Evolutionary conservation across 2,329 filamentous ascomycete species (phyloP).

Genomic region (Calonectria montana): DNA sequence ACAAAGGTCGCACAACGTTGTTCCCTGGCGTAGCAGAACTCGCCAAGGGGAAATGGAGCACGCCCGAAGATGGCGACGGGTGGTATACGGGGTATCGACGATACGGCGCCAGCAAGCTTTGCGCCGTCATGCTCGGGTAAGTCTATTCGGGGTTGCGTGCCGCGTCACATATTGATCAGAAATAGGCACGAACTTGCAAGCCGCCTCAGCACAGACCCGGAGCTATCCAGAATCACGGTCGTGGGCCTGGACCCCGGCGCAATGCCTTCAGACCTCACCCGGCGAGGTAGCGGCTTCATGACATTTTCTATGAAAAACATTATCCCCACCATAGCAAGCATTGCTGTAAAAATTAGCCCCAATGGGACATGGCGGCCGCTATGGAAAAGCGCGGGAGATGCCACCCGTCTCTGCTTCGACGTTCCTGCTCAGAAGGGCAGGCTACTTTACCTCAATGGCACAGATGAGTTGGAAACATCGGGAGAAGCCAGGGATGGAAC

Average conservation of each 20-base stretch:
- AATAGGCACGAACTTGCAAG: slow-evolving; percentile 48
- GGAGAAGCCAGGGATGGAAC: slow-evolving; percentile 45
- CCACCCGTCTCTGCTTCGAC: slow-evolving; percentile 47
- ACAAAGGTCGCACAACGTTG: slow-evolving; percentile 41
- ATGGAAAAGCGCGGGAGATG: slow-evolving; percentile 49
- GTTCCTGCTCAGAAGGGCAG: slow-evolving; percentile 41
- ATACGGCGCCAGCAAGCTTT: slow-evolving; percentile 55
- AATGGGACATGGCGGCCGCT: slow-evolving; percentile 46
- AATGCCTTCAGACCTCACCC: slow-evolving; percentile 48
- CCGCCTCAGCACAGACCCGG: slow-evolving; percentile 49
- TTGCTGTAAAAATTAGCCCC: slow-evolving; percentile 40
- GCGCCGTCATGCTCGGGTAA: slow-evolving; percentile 50
- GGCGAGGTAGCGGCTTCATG: slow-evolving; percentile 41
- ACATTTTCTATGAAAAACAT: slow-evolving; percentile 38
- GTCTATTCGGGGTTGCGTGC: slow-evolving; percentile 4
- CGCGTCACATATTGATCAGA: slow-evolving; percentile 17
- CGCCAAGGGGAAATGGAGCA: slow-evolving; percentile 50
- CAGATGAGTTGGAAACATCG: slow-evolving; percentile 41
- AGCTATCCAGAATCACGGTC: slow-evolving; percentile 48
- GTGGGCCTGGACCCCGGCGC: slow-evolving; percentile 53
- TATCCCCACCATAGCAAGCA: slow-evolving; percentile 36
- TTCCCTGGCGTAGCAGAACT: slow-evolving; percentile 46
- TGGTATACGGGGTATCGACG: slow-evolving; percentile 47
- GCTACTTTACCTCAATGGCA: slow-evolving; percentile 49
- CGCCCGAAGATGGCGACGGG: slow-evolving; percentile 42